Conservation (phyloP, 208 protist genomes). For the Leishmania tropica region DNA sequence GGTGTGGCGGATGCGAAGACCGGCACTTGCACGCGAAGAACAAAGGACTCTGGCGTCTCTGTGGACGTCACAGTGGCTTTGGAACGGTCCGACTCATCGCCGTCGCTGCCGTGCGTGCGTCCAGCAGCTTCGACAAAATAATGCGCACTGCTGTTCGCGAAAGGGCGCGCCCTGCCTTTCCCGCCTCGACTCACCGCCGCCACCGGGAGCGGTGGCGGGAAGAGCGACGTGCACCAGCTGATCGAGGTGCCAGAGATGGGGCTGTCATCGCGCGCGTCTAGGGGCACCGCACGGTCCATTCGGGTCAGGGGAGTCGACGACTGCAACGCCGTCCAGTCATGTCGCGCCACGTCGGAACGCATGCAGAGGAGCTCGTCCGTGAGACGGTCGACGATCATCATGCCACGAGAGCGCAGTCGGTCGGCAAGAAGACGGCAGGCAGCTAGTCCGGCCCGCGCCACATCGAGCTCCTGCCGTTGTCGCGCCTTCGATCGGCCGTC, state of each 20-base stretch:
- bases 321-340: slow-evolving; percentile 20
- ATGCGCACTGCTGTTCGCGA: background rate
- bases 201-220: background rate
- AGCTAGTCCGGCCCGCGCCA: background rate
- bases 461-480: background rate
- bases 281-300: slow-evolving; percentile 19
- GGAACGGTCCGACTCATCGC: background rate
- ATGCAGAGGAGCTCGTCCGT: slow-evolving; percentile 30
- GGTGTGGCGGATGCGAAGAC: slow-evolving; percentile 17
- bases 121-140: background rate
- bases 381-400: slow-evolving; percentile 15
- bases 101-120: background rate
- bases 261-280: background rate
- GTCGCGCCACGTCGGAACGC: slow-evolving; percentile 19
- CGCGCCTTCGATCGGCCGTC: background rate
- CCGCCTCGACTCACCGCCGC: background rate
- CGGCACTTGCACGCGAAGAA: slow-evolving; percentile 28
- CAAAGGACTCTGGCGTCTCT: slow-evolving; percentile 9
- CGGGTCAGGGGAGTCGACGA: slow-evolving; percentile 22
- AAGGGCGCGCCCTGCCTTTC: background rate
- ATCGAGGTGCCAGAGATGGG: background rate
- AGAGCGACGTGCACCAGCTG: background rate
- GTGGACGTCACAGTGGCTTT: background rate
- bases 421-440: slow-evolving; percentile 17
- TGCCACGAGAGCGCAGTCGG: slow-evolving; percentile 8